A percentile compares a stretch with the other conserved stretches of the same genome.
phyloP scores from a whole-genome alignment of 306 rosid genomes.

The Quercus bicolor region DNA sequence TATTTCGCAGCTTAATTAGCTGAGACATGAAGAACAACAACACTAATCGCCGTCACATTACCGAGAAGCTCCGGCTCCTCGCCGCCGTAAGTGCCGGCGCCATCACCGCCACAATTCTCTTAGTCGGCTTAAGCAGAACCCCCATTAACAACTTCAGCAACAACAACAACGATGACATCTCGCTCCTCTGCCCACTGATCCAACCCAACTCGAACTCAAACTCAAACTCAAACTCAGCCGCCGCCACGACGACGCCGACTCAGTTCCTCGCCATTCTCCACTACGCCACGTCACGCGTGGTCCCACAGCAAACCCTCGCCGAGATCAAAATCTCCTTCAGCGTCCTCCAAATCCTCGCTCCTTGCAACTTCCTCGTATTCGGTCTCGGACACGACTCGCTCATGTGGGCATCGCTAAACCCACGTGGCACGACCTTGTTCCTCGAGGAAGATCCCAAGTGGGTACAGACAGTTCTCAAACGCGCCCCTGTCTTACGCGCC shows the following conservation, averaged over 20 bases:
- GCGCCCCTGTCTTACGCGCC: conserved; percentile 51
- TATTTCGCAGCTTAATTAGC: neutral
- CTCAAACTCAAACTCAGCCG: neutral
- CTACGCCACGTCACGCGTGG: conserved; percentile 58
- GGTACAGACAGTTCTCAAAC: conserved; percentile 42
- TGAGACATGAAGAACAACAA: conserved; percentile 27
- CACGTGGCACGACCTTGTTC: conserved; percentile 72
- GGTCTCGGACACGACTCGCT: conserved; percentile 82
- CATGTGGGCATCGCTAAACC: conserved; percentile 85
- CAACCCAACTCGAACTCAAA: neutral
- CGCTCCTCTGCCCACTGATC: conserved; percentile 17
- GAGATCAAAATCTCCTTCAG: conserved; percentile 56
- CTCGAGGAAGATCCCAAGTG: conserved; percentile 80
- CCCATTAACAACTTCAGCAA: neutral
- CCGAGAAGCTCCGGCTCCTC: conserved; percentile 25
- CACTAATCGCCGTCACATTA: neutral
- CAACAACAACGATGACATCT: neutral
- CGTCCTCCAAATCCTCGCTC: conserved; percentile 48
- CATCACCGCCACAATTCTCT: conserved; percentile 27
- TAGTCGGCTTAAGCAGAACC: conserved; percentile 20
- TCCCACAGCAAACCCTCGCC: conserved; percentile 48
- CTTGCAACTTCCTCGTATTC: conserved; percentile 77
- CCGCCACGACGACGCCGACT: conserved; percentile 20
- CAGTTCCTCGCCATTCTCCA: conserved; percentile 63
- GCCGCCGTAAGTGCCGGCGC: conserved; percentile 17